Evolutionary conservation across 1,139 yeast genomes (phyloP).

Genomic region (Suhomyces atakaporum): DNA sequence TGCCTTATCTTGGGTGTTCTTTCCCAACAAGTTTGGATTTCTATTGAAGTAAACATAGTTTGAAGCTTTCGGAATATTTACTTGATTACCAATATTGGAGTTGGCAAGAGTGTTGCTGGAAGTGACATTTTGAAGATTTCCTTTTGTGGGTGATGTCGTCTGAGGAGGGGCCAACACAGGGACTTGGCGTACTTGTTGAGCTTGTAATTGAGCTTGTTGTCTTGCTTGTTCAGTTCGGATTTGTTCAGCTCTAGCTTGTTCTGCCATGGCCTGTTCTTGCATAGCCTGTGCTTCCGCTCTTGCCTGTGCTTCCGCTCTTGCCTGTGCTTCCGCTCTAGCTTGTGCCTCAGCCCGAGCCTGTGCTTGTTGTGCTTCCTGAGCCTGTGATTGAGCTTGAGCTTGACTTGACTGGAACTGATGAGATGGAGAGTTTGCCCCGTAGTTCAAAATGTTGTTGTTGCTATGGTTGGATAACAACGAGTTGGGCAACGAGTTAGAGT

Average conservation of each 20-base stretch:
- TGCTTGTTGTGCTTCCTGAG: constrained; percentile 18
- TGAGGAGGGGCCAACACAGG: constrained; percentile 12
- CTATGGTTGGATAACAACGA: constrained; percentile 29
- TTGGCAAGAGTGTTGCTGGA: constrained; percentile 16
- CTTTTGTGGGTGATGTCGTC: constrained; percentile 1
- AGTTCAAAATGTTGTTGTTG: constrained; percentile 15
- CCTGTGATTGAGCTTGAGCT: constrained; percentile 9
- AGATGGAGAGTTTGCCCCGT: constrained; percentile 14
- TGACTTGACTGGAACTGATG: constrained; percentile 14
- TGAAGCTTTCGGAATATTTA: constrained; percentile 14
- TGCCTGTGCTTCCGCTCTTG: constrained; percentile 9
- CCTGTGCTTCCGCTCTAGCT: constrained; percentile 13
- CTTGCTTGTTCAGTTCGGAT: no score
- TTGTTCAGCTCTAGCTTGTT: constrained; percentile 9
- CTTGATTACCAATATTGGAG: constrained; percentile 13
- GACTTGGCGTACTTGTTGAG: constrained; percentile 10
- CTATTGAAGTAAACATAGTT: constrained; percentile 78
- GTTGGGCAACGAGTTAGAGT: constrained; percentile 26
- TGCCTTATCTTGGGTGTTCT: constrained; percentile 70
- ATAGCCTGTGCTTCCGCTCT: constrained; percentile 7
- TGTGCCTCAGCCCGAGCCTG: constrained; percentile 15
- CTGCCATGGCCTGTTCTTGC: constrained; percentile 8
- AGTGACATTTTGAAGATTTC: constrained; percentile 11
- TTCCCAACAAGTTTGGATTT: constrained; percentile 75
- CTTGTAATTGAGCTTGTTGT: constrained; percentile 12